Evolutionary conservation across 75 land plant species (phyloP), one percentile per base, ranked within the genome.

Genomic region (Chamaecyparis obtusa): DNA sequence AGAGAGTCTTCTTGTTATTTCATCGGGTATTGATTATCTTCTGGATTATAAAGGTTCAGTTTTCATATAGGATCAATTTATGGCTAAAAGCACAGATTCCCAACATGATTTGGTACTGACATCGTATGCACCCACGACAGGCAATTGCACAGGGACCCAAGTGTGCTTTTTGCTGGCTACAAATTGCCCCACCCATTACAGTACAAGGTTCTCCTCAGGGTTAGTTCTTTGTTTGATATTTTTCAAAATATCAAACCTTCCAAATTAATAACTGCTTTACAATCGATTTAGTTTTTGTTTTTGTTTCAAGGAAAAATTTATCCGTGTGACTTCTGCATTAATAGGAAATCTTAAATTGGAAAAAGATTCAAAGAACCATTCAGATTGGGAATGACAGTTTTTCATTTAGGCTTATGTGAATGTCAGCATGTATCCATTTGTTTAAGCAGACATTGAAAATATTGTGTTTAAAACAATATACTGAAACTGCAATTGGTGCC

Each of bases 101-200:
- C 48, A 80, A 44, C 44, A 14, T 24, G 48, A 81, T 46, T 81
- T 27, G 49, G 1, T 57, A 55, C 76, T 69, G 43, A 44, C 43
- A 88, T 87, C 76, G 64, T 56, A 60, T 86, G 33, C n/a, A 35
- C 30, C 15, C 71, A 13, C 69, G 55, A 67, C 92, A 98, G 99
- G 99, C 99, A 98, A 82, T 88, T 98, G 76, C 99, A 98, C 87
- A 91, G 97, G 84, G 99, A 98, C 81, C 94, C 94, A 24, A 95
- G 92, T 92, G 97, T 98, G 35, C 92, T 98, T 19, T 98, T 98
- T 87, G 97, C 99, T 64, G 99, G 99, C 15, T 98, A 98, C 92
- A 98, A 96, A 93, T 94, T 96, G 36, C 99, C 99, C 14, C 99
- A 98, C 86, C 99, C 99, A n/a, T 92, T 98, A 80, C 95, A 96